A percentile compares a stretch with the other conserved stretches of the same genome.
phyloP scores from a whole-genome alignment of 441 rosid species.

The Eruca vesicaria region DNA sequence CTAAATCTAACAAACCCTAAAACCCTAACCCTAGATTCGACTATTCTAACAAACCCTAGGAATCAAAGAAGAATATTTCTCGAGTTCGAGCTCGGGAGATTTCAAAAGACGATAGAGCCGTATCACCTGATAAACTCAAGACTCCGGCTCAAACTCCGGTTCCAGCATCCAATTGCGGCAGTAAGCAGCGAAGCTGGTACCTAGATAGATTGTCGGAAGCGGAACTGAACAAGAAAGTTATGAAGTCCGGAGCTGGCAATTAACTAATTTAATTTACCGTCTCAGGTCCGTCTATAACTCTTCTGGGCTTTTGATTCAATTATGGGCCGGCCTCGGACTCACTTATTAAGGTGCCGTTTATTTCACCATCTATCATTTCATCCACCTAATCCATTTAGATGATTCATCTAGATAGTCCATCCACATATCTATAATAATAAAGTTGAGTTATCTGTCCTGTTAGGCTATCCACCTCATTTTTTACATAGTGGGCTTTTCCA shows the following conservation, averaged over 20 bases:
- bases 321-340: conserved; percentile 15
- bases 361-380: too few species aligned
- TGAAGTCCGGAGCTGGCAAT: conserved; percentile 19
- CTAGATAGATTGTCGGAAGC: conserved; percentile 25
- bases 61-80: not conserved
- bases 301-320: not conserved
- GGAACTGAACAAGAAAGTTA: conserved; percentile 24
- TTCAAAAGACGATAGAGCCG: not conserved
- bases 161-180: not conserved
- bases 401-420: too few species aligned
- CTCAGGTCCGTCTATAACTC: conserved; percentile 14
- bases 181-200: conserved; percentile 4
- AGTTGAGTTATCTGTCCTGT: too few species aligned
- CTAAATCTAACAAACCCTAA: conserved; percentile 27
- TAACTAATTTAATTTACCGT: conserved; percentile 19
- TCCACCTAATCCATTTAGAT: too few species aligned
- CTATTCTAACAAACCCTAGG: conserved; percentile 12
- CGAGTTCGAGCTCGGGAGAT: not conserved
- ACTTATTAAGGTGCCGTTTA: too few species aligned
- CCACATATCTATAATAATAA: too few species aligned
- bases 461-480: too few species aligned
- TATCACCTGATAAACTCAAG: conserved; percentile 17
- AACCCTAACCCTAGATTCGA: not conserved
- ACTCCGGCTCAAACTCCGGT: conserved; percentile 10
- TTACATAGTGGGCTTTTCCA: too few species aligned